Percentiles rank a stretch among this genome's conserved stretches.
phyloP scores from a whole-genome alignment of 2,329 filamentous ascomycete species.

The Pseudogymnoascus sp. region DNA sequence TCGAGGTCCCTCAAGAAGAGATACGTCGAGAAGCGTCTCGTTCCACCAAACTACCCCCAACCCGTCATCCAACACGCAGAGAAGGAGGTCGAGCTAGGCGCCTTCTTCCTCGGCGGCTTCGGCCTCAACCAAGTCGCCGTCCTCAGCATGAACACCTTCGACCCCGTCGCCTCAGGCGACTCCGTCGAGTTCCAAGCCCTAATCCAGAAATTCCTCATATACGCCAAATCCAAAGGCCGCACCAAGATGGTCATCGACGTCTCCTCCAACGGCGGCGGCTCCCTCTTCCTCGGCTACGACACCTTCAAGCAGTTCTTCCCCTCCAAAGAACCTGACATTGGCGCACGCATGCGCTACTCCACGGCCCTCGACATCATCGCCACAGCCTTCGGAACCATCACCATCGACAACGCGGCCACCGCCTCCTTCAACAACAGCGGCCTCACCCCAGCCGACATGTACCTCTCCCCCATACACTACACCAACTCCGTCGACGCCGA shows the following conservation, averaged over 20 bases:
- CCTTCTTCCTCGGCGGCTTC: conserved; percentile 20
- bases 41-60: not conserved
- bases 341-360: conserved; percentile 20
- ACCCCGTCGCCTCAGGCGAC: conserved; percentile 20
- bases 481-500: not conserved
- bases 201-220: conserved; percentile 35
- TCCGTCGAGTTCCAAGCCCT: conserved; percentile 24
- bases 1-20: conserved; percentile 15
- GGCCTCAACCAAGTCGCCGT: conserved; percentile 25
- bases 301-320: conserved; percentile 38
- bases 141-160: conserved; percentile 31
- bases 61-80: conserved; percentile 5
- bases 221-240: conserved; percentile 40
- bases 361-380: conserved; percentile 18
- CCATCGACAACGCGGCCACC: not conserved
- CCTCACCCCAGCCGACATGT: not conserved
- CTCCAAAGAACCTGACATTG: conserved; percentile 22
- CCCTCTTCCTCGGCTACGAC: conserved; percentile 38
- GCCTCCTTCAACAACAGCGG: not conserved
- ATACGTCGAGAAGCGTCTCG: conserved; percentile 13
- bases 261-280: conserved; percentile 52
- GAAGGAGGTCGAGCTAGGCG: not conserved
- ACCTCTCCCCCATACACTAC: not conserved
- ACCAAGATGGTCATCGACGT: conserved; percentile 58
- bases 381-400: not conserved